Evolutionary conservation across 768 basidiomycete genomes (phyloP).

Genomic region (Albatrellus ellisii): DNA sequence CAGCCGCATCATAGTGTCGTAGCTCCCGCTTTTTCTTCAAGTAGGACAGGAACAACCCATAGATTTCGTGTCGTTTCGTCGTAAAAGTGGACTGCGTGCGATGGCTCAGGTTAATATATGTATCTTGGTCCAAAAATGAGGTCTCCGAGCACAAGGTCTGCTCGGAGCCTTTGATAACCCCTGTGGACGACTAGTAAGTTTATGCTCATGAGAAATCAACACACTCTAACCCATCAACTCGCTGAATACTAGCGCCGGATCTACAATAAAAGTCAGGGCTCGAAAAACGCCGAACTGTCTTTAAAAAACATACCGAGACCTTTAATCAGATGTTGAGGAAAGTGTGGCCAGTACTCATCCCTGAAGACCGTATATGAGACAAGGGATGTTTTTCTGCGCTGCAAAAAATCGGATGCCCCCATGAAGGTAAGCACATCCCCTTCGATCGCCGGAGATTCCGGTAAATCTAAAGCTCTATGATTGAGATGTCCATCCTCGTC

Average conservation of each 20-base stretch:
- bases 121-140: conserved; percentile 5
- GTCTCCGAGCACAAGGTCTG: conserved; percentile 21
- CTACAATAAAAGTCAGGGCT: conserved; percentile 20
- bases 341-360: conserved; percentile 46
- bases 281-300: too few relatives aligned
- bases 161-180: conserved; percentile 59
- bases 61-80: neutral
- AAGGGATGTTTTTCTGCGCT: too few relatives aligned
- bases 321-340: too few relatives aligned
- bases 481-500: too few relatives aligned
- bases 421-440: too few relatives aligned
- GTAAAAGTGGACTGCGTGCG: neutral
- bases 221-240: conserved; percentile 55
- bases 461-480: too few relatives aligned
- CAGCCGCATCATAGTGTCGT: conserved; percentile 42
- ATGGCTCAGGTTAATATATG: conserved; percentile 1
- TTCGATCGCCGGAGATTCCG: too few relatives aligned
- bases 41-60: conserved; percentile 37
- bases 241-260: conserved; percentile 47
- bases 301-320: conserved; percentile 30
- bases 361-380: too few relatives aligned
- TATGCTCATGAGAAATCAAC: too few relatives aligned
- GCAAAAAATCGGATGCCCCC: too few relatives aligned
- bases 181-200: conserved; percentile 14
- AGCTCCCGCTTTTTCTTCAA: conserved; percentile 27